Evolutionary conservation across 2,329 filamentous ascomycete species (phyloP).

Genomic region (Botryotinia calthae): DNA sequence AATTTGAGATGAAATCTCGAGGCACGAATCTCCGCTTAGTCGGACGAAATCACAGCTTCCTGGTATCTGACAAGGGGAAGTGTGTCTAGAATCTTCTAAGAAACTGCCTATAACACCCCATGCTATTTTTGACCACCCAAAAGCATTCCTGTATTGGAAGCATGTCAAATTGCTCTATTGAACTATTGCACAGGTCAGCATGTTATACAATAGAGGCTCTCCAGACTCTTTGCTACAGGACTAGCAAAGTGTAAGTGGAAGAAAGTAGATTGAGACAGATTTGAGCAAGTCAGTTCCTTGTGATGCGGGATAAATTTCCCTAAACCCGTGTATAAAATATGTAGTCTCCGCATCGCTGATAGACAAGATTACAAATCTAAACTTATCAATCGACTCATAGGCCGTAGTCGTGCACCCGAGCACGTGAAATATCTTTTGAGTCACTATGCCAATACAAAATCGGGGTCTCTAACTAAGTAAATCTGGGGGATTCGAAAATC

Average conservation of each 20-base stretch:
- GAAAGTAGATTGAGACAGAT: background rate
- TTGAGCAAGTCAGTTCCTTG: background rate
- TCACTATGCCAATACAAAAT: background rate
- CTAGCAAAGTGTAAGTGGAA: background rate
- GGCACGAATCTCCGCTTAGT: no score
- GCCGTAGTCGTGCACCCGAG: background rate
- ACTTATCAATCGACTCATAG: background rate
- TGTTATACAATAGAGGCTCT: background rate
- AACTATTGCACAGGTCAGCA: rapidly evolving
- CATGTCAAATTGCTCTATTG: background rate
- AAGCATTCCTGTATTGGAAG: background rate
- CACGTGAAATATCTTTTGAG: background rate
- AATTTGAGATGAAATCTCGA: rapidly evolving
- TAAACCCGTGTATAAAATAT: background rate
- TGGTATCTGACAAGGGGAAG: rapidly evolving
- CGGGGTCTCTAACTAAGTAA: background rate
- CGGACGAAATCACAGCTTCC: background rate
- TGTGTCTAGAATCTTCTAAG: background rate
- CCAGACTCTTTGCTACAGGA: background rate
- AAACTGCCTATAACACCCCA: background rate
- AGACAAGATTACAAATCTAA: background rate
- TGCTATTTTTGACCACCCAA: background rate
- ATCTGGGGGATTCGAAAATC: rapidly evolving
- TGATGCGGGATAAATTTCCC: rapidly evolving
- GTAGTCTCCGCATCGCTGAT: background rate